These are phyloP conservation scores for Neckera pumila DNA, from an alignment of 225 moss, liverwort and hornwort genomes.

Conservation along the genomic window DNA sequence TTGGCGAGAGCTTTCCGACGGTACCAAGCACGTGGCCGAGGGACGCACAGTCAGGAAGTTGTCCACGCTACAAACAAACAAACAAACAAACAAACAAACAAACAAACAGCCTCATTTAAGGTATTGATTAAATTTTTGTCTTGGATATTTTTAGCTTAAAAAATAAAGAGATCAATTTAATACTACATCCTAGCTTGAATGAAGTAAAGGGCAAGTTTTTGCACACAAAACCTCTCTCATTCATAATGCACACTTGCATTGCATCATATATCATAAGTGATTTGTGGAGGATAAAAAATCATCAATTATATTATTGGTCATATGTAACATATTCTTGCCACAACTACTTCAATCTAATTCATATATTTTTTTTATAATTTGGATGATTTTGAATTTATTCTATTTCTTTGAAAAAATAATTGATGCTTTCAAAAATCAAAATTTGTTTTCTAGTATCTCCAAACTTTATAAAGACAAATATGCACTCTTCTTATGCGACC, in stretches of 20 bases:
- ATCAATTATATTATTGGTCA: background rate
- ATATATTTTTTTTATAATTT: background rate
- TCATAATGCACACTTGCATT: background rate
- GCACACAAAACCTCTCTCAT: background rate
- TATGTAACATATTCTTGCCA: background rate
- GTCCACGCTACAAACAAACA: too few relatives aligned
- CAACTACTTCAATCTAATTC: rapidly evolving
- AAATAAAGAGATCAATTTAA: background rate
- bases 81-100: too few relatives aligned
- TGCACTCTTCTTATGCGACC: rapidly evolving
- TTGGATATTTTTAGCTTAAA: background rate
- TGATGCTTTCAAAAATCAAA: background rate
- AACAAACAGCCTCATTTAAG: too few relatives aligned
- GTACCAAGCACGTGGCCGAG: too few relatives aligned
- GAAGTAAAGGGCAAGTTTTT: background rate
- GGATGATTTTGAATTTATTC: background rate
- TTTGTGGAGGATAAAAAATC: background rate
- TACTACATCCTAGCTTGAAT: background rate
- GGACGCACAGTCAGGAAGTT: too few relatives aligned
- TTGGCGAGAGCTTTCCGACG: too few relatives aligned
- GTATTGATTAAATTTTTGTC: too few relatives aligned
- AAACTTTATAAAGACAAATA: background rate
- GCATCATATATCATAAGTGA: background rate
- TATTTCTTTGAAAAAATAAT: background rate
- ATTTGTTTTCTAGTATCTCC: rapidly evolving